phyloP scores from a whole-genome alignment of 83 land plant species.

The Picea mariana region DNA sequence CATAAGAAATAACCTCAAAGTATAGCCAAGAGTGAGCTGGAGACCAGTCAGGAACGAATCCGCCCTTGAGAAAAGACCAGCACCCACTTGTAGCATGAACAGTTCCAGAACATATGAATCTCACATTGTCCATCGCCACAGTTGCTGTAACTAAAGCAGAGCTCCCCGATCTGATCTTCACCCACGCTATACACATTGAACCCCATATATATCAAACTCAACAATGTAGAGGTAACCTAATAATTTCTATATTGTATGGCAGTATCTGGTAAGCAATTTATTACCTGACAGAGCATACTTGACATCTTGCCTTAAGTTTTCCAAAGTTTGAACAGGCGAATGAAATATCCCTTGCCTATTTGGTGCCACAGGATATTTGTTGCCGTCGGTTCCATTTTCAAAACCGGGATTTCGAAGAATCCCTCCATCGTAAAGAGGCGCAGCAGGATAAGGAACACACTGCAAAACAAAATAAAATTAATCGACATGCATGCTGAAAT shows the following conservation, averaged over 20 bases:
- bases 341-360: slow-evolving; percentile 19
- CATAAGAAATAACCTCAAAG: too few species aligned
- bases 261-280: not conserved
- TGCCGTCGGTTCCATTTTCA: slow-evolving; percentile 16
- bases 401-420: slow-evolving; percentile 38
- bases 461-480: slow-evolving; percentile 21
- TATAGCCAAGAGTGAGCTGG: too few species aligned
- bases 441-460: slow-evolving; percentile 59
- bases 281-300: slow-evolving; percentile 1
- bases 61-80: slow-evolving; percentile 93
- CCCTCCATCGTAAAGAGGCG: slow-evolving; percentile 80
- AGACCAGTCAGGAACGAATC: slow-evolving; percentile 26
- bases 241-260: not conserved
- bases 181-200: slow-evolving; percentile 51
- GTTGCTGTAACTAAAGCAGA: slow-evolving; percentile 58
- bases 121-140: slow-evolving; percentile 28
- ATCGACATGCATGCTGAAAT: not conserved
- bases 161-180: slow-evolving; percentile 38
- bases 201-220: not conserved
- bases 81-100: slow-evolving; percentile 62
- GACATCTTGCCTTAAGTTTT: not conserved
- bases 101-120: slow-evolving; percentile 42
- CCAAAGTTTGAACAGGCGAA: not conserved
- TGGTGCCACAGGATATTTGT: slow-evolving; percentile 22
- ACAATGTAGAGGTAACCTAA: not conserved